Evolutionary conservation across 2,329 filamentous ascomycete species (phyloP).

Genomic region (Pleurostoma richardsiae): DNA sequence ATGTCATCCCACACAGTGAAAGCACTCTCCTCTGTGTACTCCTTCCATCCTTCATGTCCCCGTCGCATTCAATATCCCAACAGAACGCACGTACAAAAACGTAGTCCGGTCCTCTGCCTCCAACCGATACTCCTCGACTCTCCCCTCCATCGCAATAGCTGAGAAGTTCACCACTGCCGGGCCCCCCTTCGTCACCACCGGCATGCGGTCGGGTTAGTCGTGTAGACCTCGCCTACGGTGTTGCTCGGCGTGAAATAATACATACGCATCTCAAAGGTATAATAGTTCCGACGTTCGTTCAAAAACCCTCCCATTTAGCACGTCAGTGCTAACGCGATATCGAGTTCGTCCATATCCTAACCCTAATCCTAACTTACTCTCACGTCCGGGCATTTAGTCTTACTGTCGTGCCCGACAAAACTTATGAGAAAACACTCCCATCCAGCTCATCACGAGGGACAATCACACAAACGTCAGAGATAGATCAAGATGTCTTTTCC

Average conservation of each 20-base stretch:
- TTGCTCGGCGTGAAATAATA: background rate
- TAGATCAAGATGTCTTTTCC: too few species aligned
- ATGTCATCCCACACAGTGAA: too few species aligned
- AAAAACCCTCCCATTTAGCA: too few species aligned
- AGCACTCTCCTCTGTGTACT: too few species aligned
- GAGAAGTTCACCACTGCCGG: background rate
- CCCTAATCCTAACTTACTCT: too few species aligned
- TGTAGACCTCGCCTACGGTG: background rate
- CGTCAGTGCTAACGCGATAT: too few species aligned
- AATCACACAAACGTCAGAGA: too few species aligned
- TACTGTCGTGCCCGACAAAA: too few species aligned
- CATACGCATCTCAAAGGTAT: background rate
- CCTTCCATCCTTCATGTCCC: background rate
- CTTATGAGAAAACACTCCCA: too few species aligned
- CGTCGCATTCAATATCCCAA: background rate
- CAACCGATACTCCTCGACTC: background rate
- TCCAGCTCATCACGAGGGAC: too few species aligned
- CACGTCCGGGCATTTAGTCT: too few species aligned
- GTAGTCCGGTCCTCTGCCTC: background rate
- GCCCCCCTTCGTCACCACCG: background rate
- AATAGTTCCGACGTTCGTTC: background rate
- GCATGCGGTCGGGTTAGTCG: background rate
- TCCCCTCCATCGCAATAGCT: background rate
- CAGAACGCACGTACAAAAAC: background rate
- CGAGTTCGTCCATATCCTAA: too few species aligned